phyloP scores from a whole-genome alignment of 2,329 filamentous ascomycete species.

The Orbilia blumenaviensis region DNA sequence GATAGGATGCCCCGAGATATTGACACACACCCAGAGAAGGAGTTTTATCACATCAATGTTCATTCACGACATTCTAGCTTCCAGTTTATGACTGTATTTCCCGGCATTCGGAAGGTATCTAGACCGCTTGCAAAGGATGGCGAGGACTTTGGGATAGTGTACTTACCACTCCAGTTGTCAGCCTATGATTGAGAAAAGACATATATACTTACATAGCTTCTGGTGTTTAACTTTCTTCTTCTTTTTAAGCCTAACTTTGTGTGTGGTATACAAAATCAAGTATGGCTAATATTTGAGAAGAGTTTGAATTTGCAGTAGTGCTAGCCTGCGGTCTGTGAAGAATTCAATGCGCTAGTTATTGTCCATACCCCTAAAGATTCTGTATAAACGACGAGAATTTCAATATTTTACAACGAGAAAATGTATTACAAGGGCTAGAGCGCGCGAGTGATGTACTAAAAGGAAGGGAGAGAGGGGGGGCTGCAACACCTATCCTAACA shows the following conservation, averaged over 20 bases:
- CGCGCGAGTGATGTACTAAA: neutral
- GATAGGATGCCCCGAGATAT: slow-evolving; percentile 5
- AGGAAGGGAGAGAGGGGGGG: neutral
- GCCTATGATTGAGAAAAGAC: neutral
- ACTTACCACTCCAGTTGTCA: slow-evolving; percentile 10
- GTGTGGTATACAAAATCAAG: too few species aligned
- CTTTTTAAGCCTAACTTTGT: too few species aligned
- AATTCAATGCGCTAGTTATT: neutral
- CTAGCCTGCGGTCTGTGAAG: neutral
- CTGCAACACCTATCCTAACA: neutral
- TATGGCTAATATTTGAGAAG: too few species aligned
- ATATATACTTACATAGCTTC: too few species aligned
- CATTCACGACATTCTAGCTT: slow-evolving; percentile 1
- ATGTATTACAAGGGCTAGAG: slow-evolving; percentile 28
- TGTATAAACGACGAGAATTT: slow-evolving; percentile 1
- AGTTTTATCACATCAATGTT: neutral
- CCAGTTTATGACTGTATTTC: slow-evolving; percentile 16
- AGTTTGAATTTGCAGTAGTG: neutral
- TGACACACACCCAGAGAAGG: slow-evolving; percentile 5
- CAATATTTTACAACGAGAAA: slow-evolving; percentile 37
- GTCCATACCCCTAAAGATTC: neutral
- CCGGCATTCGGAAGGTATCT: neutral
- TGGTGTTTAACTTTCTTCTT: too few species aligned
- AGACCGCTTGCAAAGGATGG: neutral
- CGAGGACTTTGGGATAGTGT: neutral